These are phyloP conservation scores for Hura crepitans DNA, from an alignment of 441 rosid genomes.

Conservation along the genomic window DNA sequence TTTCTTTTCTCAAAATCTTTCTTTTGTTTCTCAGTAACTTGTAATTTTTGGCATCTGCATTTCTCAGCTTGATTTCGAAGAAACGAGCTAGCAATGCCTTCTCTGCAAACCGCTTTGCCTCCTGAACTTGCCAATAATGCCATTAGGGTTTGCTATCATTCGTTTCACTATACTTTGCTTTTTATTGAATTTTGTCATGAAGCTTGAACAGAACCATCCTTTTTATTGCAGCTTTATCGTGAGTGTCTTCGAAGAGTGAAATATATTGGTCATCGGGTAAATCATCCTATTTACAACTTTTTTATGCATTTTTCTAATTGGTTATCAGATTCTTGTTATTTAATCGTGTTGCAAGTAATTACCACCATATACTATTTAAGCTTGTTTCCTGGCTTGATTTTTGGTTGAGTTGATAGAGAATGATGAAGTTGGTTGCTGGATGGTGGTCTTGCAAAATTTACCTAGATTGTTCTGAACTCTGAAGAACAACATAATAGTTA, in stretches of 20 bases:
- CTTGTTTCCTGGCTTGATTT: not conserved
- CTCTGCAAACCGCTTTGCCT: conserved; percentile 76
- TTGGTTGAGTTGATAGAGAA: not conserved
- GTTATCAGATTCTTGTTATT: not conserved
- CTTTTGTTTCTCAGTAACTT: not conserved
- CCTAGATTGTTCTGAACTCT: not conserved
- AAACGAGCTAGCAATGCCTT: conserved; percentile 45
- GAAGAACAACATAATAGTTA: not conserved
- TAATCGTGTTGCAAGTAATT: not conserved
- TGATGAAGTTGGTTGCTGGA: not conserved
- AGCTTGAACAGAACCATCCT: not conserved
- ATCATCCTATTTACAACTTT: not conserved
- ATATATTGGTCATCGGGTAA: conserved; percentile 74
- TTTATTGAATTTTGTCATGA: not conserved
- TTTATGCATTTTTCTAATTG: not conserved
- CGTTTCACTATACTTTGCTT: not conserved
- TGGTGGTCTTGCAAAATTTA: not conserved
- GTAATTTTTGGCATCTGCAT: not conserved
- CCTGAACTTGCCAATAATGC: conserved; percentile 91
- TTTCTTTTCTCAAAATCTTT: not conserved
- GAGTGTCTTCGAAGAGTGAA: conserved; percentile 96
- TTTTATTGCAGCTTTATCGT: conserved; percentile 62
- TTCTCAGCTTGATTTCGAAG: not conserved
- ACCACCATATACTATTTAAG: not conserved
- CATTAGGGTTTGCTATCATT: conserved; percentile 56